Conservation (phyloP, 1,284 basidiomycete species). For the Athelia psychrophila region DNA sequence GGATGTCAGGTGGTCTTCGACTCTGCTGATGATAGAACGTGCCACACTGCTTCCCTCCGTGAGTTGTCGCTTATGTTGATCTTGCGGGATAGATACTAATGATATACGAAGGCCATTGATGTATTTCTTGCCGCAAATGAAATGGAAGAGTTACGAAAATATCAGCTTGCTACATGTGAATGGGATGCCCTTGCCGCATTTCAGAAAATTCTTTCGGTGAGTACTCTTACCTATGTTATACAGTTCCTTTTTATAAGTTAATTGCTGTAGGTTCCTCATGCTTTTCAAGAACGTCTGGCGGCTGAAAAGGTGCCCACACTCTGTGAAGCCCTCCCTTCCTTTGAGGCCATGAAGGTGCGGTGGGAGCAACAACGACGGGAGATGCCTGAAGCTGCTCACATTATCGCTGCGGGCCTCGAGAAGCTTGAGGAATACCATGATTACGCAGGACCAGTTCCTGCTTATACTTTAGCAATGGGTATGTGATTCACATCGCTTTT, state of each 20-base stretch:
- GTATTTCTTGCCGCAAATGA: constrained; percentile 1
- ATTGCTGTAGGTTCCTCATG: neutral
- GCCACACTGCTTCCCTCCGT: constrained; percentile 2
- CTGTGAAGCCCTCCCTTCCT: neutral
- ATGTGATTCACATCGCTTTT: neutral
- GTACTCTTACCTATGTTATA: neutral
- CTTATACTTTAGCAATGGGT: neutral
- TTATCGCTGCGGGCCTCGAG: neutral
- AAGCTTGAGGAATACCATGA: constrained; percentile 1
- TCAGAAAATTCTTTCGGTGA: constrained; percentile 1
- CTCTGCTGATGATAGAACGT: constrained; percentile 16
- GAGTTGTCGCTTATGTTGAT: neutral
- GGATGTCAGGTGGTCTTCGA: constrained; percentile 18
- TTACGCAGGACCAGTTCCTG: neutral
- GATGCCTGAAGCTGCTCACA: neutral
- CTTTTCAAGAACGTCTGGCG: neutral
- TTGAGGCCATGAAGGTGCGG: neutral
- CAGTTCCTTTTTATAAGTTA: neutral
- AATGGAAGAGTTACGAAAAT: constrained; percentile 2
- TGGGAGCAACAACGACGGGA: neutral
- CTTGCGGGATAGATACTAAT: neutral
- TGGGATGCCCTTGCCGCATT: constrained; percentile 4
- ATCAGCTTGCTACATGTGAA: neutral
- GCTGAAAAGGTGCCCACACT: neutral
- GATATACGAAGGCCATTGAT: constrained; percentile 4